A percentile compares a stretch with the other conserved stretches of the same genome.
These are phyloP conservation scores for Rhodotorula taiwanensis DNA, from an alignment of 768 basidiomycete species.

Conservation along the genomic window DNA sequence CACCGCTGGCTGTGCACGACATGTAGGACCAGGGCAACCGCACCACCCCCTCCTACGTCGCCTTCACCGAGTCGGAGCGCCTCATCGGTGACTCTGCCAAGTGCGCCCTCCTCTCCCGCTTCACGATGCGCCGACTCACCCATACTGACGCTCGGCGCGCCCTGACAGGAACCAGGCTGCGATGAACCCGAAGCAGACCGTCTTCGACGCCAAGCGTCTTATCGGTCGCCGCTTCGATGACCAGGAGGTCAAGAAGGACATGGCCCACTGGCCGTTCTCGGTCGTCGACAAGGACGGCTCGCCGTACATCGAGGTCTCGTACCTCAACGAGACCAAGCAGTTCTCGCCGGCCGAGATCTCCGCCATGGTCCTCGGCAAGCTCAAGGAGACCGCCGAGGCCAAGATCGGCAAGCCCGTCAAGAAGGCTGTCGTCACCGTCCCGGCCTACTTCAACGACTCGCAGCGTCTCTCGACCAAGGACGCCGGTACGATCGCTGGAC, in stretches of 20 bases:
- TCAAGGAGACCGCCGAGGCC: conserved; percentile 99
- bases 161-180: conserved; percentile 75
- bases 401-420: conserved; percentile 92
- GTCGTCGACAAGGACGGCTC: conserved; percentile 96
- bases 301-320: conserved; percentile 86
- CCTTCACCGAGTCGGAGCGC: conserved; percentile 84
- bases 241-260: conserved; percentile 89
- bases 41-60: conserved; percentile 98
- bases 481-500: conserved; percentile 93
- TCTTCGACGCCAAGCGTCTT: conserved; percentile 98
- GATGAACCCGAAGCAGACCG: conserved; percentile 99
- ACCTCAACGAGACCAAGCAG: conserved; percentile 87
- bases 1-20: too few relatives aligned
- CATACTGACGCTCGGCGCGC: not conserved
- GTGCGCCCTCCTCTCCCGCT: conserved; percentile 28
- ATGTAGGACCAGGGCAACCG: conserved; percentile 93
- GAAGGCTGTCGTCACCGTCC: conserved; percentile 94
- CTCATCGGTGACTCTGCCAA: conserved; percentile 98
- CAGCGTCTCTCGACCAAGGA: conserved; percentile 99
- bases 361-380: conserved; percentile 98
- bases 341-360: conserved; percentile 99
- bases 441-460: conserved; percentile 99
- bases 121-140: not conserved
- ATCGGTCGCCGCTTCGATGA: conserved; percentile 96
- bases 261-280: conserved; percentile 88